Base-by-base conservation (phyloP, 2,329 filamentous ascomycete species). In the Ophiostoma novo-ulmi region DNA sequence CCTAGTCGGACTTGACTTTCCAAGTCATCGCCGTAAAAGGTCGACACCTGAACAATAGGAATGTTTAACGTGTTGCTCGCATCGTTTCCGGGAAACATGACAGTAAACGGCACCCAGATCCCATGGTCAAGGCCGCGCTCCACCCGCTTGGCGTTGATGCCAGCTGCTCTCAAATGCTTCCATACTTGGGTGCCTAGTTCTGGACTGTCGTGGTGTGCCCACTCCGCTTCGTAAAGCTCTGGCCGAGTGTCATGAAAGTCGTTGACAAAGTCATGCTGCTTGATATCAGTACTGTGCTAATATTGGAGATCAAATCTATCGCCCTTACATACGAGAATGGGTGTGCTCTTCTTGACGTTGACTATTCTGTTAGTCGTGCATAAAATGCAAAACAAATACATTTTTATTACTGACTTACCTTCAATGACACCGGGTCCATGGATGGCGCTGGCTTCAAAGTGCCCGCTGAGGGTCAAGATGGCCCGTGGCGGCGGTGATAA, bases 121-220 rank as follows among this genome's bases (percentile, higher is more conserved):
- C 70, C 70, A n/a, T 71, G 70, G 68, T 71, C 70, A 35, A 71
- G 63, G 52, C 70, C 70, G 38, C 70, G 70, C 68, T 71, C 70
- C 5, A 69, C 70, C 1, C 70, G 35, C 36, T 69, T 71, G 1
- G 70, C 70, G 0, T 38, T 17, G 13, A 71, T 71, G 26, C 66
- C 66, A 4, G 22, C 22, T 2, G 52, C 4, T 2, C 31, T 26
- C 44, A 71, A 13, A 26, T 71, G 70, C 52, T 69, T 67, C 70
- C 70, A 71, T 20, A 71, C 67, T 11, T 65, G 67, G 13, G 48
- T 67, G n/a, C 17, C 70, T 8, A 71, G 63, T 8, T 44, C 70
- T 1, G 70, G 67, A 4, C 63, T 67, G 48, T 71, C 70, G n/a
- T 36, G 58, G 67, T 71, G 70, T n/a, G 67, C 41, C 70, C 70